These are phyloP conservation scores for Sporothrix protearum DNA, from an alignment of 2,329 filamentous ascomycete species.

Conservation along the genomic window DNA sequence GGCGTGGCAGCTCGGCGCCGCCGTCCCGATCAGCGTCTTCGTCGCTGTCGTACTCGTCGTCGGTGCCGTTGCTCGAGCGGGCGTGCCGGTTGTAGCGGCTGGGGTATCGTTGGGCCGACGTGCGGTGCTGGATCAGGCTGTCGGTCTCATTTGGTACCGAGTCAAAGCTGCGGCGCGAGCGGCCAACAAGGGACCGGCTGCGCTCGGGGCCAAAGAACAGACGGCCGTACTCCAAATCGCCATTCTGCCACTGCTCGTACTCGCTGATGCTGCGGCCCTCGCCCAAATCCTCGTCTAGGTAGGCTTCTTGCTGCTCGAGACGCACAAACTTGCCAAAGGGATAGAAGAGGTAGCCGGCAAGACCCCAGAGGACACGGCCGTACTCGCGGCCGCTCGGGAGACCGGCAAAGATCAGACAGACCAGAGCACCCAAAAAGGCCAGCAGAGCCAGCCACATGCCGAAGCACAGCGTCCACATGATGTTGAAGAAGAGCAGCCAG, in stretches of 20 bases:
- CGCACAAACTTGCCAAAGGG: constrained; percentile 96
- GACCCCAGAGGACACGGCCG: constrained; percentile 76
- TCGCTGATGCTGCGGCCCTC: constrained; percentile 97
- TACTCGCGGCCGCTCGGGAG: constrained; percentile 80
- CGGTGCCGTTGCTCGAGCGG: constrained; percentile 4
- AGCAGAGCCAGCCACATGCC: constrained; percentile 92
- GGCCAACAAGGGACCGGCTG: constrained; percentile 76
- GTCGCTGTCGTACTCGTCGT: constrained; percentile 17
- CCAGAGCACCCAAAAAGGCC: constrained; percentile 67
- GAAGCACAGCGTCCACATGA: constrained; percentile 85
- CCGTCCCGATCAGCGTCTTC: not conserved
- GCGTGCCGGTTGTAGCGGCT: not conserved
- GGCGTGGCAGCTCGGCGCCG: constrained; percentile 39
- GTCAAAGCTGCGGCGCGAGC: constrained; percentile 83
- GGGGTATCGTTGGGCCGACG: not conserved
- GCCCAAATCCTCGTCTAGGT: constrained; percentile 88
- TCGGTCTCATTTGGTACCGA: constrained; percentile 81
- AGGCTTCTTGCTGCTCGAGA: constrained; percentile 88
- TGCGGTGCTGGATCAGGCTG: constrained; percentile 71
- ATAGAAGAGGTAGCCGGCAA: constrained; percentile 85
- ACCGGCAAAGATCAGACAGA: constrained; percentile 77
- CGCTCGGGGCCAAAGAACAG: constrained; percentile 88
- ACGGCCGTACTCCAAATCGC: constrained; percentile 90
- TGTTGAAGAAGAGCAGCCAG: constrained; percentile 84
- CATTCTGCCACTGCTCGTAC: constrained; percentile 98